Conservation (phyloP, 352 stramenopile species). For the Aphanomyces astaci region DNA sequence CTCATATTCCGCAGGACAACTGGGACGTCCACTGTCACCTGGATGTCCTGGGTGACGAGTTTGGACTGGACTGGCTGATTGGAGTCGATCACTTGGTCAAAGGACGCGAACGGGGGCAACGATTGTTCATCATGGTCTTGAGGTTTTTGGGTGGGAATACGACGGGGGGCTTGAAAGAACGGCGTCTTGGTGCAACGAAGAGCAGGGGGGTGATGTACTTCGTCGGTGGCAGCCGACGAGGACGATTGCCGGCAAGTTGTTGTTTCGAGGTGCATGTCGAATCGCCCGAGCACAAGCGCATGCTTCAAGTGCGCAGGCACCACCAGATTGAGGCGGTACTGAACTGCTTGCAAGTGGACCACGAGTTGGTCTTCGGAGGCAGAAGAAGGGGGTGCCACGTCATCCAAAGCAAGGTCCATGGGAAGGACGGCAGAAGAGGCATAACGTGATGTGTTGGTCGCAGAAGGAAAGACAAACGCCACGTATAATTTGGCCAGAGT, state of each 20-base stretch:
- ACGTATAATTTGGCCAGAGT: slow-evolving; percentile 1
- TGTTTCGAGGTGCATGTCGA: slow-evolving; percentile 9
- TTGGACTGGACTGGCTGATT: not conserved
- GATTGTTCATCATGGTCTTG: not conserved
- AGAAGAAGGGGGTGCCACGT: too few relatives aligned
- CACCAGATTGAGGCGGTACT: slow-evolving; percentile 8
- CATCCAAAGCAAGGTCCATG: too few relatives aligned
- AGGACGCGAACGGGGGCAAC: slow-evolving; percentile 1
- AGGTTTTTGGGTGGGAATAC: not conserved
- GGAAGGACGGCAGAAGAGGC: too few relatives aligned
- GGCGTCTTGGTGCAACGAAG: too few relatives aligned
- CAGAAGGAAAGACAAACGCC: slow-evolving; percentile 8
- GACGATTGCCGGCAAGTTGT: too few relatives aligned
- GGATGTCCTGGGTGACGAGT: not conserved
- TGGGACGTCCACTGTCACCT: slow-evolving; percentile 11
- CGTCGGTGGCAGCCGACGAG: too few relatives aligned
- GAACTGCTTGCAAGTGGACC: not conserved
- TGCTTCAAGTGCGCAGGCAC: slow-evolving; percentile 12
- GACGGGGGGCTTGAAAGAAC: slow-evolving; percentile 17
- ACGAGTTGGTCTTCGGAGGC: not conserved
- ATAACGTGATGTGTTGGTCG: not conserved
- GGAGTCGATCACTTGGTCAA: slow-evolving; percentile 6
- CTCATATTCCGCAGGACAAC: slow-evolving; percentile 4
- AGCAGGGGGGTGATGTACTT: too few relatives aligned
- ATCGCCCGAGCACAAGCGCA: not conserved